Conservation (phyloP, 2,329 filamentous ascomycete genomes). For the Exophiala calicioides region DNA sequence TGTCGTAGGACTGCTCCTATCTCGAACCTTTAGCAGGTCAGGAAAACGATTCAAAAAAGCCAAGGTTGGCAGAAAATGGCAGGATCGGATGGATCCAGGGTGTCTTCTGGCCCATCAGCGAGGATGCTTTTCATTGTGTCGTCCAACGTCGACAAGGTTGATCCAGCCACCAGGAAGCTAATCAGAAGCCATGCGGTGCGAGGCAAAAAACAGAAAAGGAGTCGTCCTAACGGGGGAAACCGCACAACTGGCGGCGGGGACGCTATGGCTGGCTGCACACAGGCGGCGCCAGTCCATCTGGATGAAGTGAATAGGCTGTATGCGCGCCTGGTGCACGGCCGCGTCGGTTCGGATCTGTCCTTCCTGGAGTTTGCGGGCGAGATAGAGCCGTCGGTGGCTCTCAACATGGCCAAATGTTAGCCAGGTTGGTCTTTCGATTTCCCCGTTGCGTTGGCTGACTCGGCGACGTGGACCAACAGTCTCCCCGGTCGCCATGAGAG, state of each 20-base stretch:
- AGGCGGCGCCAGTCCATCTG: constrained; percentile 1
- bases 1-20: background rate
- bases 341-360: constrained; percentile 26
- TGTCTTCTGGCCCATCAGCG: background rate
- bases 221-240: background rate
- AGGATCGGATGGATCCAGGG: background rate
- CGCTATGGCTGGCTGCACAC: background rate
- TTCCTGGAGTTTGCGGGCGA: constrained; percentile 34
- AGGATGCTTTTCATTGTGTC: constrained; percentile 18
- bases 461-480: constrained; percentile 31
- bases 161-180: constrained; percentile 14
- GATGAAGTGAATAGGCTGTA: constrained; percentile 4
- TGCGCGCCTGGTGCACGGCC: constrained; percentile 7
- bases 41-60: background rate
- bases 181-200: constrained; percentile 22
- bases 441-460: constrained; percentile 3
- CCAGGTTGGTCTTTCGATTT: constrained; percentile 1
- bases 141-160: constrained; percentile 13
- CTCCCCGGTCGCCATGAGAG: constrained; percentile 36
- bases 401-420: constrained; percentile 36
- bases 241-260: too few species aligned
- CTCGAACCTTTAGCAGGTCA: background rate
- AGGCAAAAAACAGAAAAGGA: constrained; percentile 15
- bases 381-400: constrained; percentile 32
- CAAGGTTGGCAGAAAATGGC: constrained; percentile 5